phyloP scores from a whole-genome alignment of 2,329 filamentous ascomycete species.

The Pseudogymnoascus sp. region DNA sequence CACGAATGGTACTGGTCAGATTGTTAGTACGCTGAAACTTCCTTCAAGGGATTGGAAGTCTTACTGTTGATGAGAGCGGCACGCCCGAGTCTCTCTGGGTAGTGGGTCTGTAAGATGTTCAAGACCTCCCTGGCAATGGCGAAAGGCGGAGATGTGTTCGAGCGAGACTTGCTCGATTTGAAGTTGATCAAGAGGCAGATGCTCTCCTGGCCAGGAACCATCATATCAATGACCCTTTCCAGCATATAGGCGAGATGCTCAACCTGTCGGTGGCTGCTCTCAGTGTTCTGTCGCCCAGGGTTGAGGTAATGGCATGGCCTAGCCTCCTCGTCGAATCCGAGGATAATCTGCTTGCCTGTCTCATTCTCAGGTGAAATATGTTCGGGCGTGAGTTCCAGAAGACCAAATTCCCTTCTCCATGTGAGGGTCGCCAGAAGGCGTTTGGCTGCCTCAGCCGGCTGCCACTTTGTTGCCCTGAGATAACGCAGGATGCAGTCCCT shows the following conservation, averaged over 20 bases:
- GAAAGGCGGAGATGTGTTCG: slow-evolving; percentile 66
- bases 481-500: slow-evolving; percentile 89
- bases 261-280: slow-evolving; percentile 75
- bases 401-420: slow-evolving; percentile 87
- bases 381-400: slow-evolving; percentile 67
- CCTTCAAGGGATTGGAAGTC: slow-evolving; percentile 25
- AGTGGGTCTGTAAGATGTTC: slow-evolving; percentile 88
- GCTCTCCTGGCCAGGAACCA: slow-evolving; percentile 80
- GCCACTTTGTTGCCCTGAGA: slow-evolving; percentile 89
- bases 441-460: slow-evolving; percentile 64
- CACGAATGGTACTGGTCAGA: slow-evolving; percentile 71
- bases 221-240: slow-evolving; percentile 80
- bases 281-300: slow-evolving; percentile 88
- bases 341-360: slow-evolving; percentile 87
- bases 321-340: slow-evolving; percentile 79
- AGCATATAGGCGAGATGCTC: slow-evolving; percentile 96
- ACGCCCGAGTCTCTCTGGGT: slow-evolving; percentile 83
- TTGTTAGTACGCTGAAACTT: slow-evolving; percentile 15
- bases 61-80: slow-evolving; percentile 83
- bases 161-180: slow-evolving; percentile 66
- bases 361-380: slow-evolving; percentile 92
- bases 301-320: slow-evolving; percentile 89
- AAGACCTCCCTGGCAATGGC: slow-evolving; percentile 76
- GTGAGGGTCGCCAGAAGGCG: slow-evolving; percentile 73
- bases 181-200: slow-evolving; percentile 88